Percentiles rank a stretch among this genome's conserved stretches.
Evolutionary conservation across 495 filamentous ascomycete genomes (phyloP).

Genomic region (Halenospora varia): DNA sequence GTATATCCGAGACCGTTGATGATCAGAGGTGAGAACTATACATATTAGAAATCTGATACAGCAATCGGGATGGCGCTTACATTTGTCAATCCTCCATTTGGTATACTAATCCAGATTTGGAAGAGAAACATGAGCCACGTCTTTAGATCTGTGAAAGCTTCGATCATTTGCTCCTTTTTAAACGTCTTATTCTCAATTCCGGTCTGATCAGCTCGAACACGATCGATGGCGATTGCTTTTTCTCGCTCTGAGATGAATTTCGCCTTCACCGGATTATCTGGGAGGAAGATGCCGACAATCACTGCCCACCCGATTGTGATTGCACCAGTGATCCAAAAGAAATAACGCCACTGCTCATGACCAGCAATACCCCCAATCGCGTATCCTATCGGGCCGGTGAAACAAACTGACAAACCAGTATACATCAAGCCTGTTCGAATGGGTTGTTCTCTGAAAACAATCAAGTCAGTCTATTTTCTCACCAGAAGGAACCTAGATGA

Average conservation of each 20-base stretch:
- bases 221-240: slow-evolving; percentile 51
- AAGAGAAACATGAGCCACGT: slow-evolving; percentile 38
- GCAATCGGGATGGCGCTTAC: slow-evolving; percentile 44
- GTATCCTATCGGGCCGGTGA: slow-evolving; percentile 9
- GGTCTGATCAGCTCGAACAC: slow-evolving; percentile 62
- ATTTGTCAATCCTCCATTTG: slow-evolving; percentile 15
- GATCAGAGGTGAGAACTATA: slow-evolving; percentile 17
- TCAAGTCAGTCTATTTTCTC: neutral
- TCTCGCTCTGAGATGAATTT: slow-evolving; percentile 60
- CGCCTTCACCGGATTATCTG: slow-evolving; percentile 65
- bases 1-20: slow-evolving; percentile 21
- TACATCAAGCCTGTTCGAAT: slow-evolving; percentile 37
- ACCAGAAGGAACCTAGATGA: neutral
- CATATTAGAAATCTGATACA: slow-evolving; percentile 39
- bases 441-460: slow-evolving; percentile 27
- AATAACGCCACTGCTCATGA: slow-evolving; percentile 39
- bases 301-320: slow-evolving; percentile 52
- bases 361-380: slow-evolving; percentile 24
- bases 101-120: slow-evolving; percentile 13
- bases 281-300: slow-evolving; percentile 54
- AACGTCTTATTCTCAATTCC: slow-evolving; percentile 69
- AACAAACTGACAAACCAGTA: slow-evolving; percentile 33
- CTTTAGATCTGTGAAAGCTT: slow-evolving; percentile 55
- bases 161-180: slow-evolving; percentile 58
- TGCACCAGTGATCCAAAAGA: slow-evolving; percentile 49